phyloP scores from a whole-genome alignment of 305 asterid species.

The Coffea humblotiana region DNA sequence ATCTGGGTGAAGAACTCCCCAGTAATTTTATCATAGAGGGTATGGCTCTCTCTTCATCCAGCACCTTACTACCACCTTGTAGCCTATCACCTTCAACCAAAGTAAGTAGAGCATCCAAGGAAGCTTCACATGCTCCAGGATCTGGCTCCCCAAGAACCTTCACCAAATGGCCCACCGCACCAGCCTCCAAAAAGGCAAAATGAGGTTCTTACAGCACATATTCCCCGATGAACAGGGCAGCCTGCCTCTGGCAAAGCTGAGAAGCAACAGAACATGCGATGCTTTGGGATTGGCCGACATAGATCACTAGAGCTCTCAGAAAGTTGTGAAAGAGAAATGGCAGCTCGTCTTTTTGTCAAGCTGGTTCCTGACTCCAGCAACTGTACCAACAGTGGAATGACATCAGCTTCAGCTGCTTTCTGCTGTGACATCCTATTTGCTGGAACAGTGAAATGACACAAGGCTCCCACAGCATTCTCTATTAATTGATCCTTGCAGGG shows the following conservation, averaged over 20 bases:
- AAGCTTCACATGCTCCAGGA: conserved; percentile 53
- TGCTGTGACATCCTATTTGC: conserved; percentile 41
- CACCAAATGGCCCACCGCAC: conserved; percentile 46
- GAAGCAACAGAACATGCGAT: conserved; percentile 54
- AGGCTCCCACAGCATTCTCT: conserved; percentile 58
- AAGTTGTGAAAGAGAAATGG: conserved; percentile 51
- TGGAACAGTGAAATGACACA: conserved; percentile 48
- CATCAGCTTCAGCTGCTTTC: conserved; percentile 55
- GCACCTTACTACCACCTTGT: conserved; percentile 58
- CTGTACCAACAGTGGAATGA: conserved; percentile 44
- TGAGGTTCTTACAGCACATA: conserved; percentile 47
- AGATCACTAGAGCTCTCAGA: conserved; percentile 46
- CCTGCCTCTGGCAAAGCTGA: conserved; percentile 38
- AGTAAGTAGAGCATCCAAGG: conserved; percentile 60
- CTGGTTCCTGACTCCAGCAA: conserved; percentile 49
- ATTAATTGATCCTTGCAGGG: conserved; percentile 32
- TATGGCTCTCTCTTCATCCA: conserved; percentile 50
- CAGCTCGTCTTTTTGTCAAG: conserved; percentile 41
- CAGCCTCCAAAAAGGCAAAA: conserved; percentile 58
- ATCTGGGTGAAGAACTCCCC: conserved; percentile 38
- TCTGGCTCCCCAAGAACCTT: conserved; percentile 50
- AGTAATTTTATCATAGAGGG: conserved; percentile 47
- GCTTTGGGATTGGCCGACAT: conserved; percentile 43
- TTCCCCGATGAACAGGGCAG: conserved; percentile 59
- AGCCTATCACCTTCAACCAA: conserved; percentile 45